These are phyloP conservation scores for Pseudogymnoascus sp. DNA, from an alignment of 2,329 filamentous ascomycete genomes.

Conservation along the genomic window DNA sequence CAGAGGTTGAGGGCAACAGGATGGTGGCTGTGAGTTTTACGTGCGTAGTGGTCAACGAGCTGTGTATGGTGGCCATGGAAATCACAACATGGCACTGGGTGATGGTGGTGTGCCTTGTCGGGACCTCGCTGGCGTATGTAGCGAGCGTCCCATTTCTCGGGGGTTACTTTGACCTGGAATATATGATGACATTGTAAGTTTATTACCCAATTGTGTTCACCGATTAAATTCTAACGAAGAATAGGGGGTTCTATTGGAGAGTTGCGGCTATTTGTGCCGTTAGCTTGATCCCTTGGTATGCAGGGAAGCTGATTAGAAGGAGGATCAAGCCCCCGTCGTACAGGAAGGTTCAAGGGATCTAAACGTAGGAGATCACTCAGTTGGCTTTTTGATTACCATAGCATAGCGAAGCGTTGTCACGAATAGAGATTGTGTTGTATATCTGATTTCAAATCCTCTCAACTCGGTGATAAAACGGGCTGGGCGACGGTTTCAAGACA, in stretches of 20 bases:
- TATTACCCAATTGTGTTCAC: background rate
- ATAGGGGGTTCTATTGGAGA: conserved; percentile 79
- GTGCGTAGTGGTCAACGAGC: conserved; percentile 84
- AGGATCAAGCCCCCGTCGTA: conserved; percentile 89
- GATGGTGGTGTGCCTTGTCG: conserved; percentile 79
- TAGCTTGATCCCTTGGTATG: conserved; percentile 78
- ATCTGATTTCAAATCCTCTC: background rate
- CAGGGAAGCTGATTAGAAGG: conserved; percentile 73
- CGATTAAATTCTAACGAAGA: conserved; percentile 18
- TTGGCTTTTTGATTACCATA: background rate
- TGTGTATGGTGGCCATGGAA: conserved; percentile 94
- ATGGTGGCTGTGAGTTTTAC: conserved; percentile 94
- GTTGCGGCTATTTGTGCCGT: conserved; percentile 72
- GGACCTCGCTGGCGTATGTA: conserved; percentile 73
- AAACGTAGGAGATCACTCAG: background rate
- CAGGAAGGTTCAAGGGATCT: conserved; percentile 74
- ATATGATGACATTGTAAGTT: conserved; percentile 60
- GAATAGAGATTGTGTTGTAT: background rate
- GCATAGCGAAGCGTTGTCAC: conserved; percentile 1
- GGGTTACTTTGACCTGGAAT: conserved; percentile 79
- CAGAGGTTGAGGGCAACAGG: conserved; percentile 61
- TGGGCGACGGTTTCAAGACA: too few relatives aligned
- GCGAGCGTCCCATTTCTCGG: conserved; percentile 79
- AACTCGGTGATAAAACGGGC: background rate
- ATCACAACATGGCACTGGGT: conserved; percentile 95